Evolutionary conservation across 345 rosid species (phyloP).

Genomic region (Psidium friedrichsthalianum): DNA sequence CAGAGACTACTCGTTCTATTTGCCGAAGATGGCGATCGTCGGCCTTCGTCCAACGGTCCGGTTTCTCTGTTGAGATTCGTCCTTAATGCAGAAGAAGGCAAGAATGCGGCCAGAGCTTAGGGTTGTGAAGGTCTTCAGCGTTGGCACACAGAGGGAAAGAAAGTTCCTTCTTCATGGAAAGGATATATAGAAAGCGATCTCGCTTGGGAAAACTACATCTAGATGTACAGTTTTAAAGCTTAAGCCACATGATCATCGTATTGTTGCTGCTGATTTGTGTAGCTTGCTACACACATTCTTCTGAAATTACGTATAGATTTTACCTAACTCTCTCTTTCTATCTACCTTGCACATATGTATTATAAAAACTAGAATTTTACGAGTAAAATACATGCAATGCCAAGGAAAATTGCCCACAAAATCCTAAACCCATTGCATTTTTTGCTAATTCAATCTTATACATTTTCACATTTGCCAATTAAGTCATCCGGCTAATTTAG

Average conservation of each 20-base stretch:
- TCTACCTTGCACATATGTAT: fast-evolving
- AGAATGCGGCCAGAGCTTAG: background rate
- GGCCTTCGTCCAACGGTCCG: background rate
- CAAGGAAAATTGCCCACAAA: no score
- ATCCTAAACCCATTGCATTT: no score
- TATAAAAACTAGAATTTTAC: background rate
- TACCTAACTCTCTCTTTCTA: fast-evolving
- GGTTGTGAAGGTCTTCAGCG: background rate
- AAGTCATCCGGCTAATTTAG: no score
- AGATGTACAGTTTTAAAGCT: background rate
- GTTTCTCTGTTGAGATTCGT: background rate
- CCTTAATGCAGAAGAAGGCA: background rate
- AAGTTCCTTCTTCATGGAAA: background rate
- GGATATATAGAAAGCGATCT: background rate
- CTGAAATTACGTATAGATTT: background rate
- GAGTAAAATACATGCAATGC: background rate
- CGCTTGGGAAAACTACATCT: background rate
- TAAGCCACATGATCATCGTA: background rate
- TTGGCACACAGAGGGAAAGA: background rate
- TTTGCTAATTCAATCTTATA: no score
- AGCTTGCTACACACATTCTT: background rate
- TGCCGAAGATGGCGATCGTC: background rate
- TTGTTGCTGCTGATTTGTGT: background rate
- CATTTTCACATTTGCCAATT: no score
- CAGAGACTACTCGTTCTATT: background rate